Percentiles rank a stretch among this genome's conserved stretches.
Conservation (phyloP, 2,329 filamentous ascomycete species). For the Chaetomium sp. region DNA sequence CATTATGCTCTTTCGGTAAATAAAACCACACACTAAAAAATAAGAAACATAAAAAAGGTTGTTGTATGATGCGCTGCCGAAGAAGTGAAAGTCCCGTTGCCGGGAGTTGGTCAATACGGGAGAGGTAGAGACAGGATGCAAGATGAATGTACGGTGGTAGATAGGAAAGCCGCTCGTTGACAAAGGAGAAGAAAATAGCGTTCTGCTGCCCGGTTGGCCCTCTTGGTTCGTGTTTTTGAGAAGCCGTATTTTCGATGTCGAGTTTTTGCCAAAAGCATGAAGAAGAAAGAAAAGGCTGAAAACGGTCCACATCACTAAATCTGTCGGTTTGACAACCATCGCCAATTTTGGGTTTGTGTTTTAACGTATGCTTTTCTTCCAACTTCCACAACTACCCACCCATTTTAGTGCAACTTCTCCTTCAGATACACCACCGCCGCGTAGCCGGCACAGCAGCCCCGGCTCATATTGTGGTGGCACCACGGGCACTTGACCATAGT, state of each 20-base stretch:
- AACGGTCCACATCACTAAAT: too few relatives aligned
- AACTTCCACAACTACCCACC: background rate
- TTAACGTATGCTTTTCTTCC: background rate
- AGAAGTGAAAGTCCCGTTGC: background rate
- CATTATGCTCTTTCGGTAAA: constrained; percentile 13
- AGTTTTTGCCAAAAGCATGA: too few relatives aligned
- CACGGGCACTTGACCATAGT: constrained; percentile 63
- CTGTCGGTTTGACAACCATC: too few relatives aligned
- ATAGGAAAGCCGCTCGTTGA: too few relatives aligned
- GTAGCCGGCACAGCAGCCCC: constrained; percentile 61
- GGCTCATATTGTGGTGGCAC: constrained; percentile 66
- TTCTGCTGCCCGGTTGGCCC: too few relatives aligned
- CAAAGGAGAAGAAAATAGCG: too few relatives aligned
- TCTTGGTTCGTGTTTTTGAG: too few relatives aligned
- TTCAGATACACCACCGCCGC: constrained; percentile 60
- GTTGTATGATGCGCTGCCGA: background rate
- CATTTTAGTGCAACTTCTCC: constrained; percentile 52
- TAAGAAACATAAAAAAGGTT: background rate
- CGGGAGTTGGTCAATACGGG: background rate
- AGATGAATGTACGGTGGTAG: background rate
- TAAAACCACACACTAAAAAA: background rate
- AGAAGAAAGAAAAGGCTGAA: too few relatives aligned
- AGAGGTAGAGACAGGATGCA: background rate
- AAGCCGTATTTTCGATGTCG: too few relatives aligned
- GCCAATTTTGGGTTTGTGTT: too few relatives aligned